Evolutionary conservation across 768 basidiomycete genomes (phyloP).

Genomic region (Phaeotremella fagi): DNA sequence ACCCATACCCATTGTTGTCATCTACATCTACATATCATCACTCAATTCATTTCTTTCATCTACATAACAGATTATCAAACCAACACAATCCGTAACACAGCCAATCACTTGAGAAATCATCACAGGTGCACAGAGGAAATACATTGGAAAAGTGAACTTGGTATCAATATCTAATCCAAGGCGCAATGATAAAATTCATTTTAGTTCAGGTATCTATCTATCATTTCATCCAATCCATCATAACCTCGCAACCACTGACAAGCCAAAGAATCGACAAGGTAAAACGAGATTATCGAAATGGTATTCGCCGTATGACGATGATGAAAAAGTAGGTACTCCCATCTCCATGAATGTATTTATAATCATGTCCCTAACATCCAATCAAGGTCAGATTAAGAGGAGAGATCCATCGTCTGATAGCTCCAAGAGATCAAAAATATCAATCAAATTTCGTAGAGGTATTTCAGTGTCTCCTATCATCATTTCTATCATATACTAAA

Average conservation of each 20-base stretch:
- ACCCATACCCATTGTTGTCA: too few relatives aligned
- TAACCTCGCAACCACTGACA: background rate
- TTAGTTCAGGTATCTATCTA: conserved; percentile 78
- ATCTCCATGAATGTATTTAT: background rate
- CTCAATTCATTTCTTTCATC: too few relatives aligned
- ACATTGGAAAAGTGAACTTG: too few relatives aligned
- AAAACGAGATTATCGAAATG: conserved; percentile 96
- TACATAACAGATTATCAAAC: too few relatives aligned
- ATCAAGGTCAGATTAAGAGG: conserved; percentile 81
- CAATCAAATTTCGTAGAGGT: conserved; percentile 99
- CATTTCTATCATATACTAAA: background rate
- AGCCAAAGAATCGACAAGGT: conserved; percentile 86
- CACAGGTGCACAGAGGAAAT: too few relatives aligned
- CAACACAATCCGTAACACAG: too few relatives aligned
- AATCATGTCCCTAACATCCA: background rate
- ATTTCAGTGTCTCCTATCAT: conserved; percentile 25
- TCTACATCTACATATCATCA: too few relatives aligned
- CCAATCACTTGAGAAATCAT: too few relatives aligned
- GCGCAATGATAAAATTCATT: conserved; percentile 88
- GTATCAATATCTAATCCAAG: too few relatives aligned
- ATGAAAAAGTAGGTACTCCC: conserved; percentile 72
- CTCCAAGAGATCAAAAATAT: conserved; percentile 95
- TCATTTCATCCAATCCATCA: background rate
- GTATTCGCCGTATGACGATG: conserved; percentile 98
- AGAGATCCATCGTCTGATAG: conserved; percentile 92